Conservation (phyloP, 139 green algal species). For the Chlamydomonas sp. region DNA sequence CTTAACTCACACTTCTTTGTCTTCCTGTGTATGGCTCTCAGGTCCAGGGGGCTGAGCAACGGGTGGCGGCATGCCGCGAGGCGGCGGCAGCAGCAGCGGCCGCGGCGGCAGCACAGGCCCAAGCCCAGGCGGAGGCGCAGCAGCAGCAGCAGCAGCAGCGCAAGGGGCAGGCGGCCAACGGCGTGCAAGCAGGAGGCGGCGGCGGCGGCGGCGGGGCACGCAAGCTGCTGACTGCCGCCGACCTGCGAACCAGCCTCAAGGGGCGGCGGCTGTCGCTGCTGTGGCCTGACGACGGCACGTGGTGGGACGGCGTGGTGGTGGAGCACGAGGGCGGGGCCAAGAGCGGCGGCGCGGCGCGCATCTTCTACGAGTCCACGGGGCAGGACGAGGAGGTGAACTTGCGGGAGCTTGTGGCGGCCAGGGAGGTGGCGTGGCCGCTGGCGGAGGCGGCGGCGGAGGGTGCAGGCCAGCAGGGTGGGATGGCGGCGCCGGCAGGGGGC, state of each 20-base stretch:
- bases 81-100: conserved; percentile 7
- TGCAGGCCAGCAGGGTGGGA: background rate
- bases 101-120: background rate
- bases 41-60: conserved; percentile 25
- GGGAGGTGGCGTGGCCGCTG: conserved; percentile 32
- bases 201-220: background rate
- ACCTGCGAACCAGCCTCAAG: conserved; percentile 16
- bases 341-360: background rate
- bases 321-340: background rate
- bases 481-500: background rate
- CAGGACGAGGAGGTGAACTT: conserved; percentile 38
- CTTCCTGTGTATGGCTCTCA: background rate
- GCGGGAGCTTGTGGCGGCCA: conserved; percentile 16
- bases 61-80: conserved; percentile 11
- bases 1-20: background rate
- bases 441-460: background rate
- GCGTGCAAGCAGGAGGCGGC: background rate
- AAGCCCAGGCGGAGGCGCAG: conserved; percentile 3
- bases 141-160: background rate
- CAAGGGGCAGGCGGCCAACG: too few relatives aligned
- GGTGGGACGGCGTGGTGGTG: conserved; percentile 30
- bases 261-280: conserved; percentile 23
- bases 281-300: conserved; percentile 35
- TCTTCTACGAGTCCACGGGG: conserved; percentile 30
- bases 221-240: conserved; percentile 14